A percentile compares a stretch with the other conserved stretches of the same genome.
These are phyloP conservation scores for Microthlaspi erraticum DNA, from an alignment of 345 rosid genomes.

Conservation along the genomic window DNA sequence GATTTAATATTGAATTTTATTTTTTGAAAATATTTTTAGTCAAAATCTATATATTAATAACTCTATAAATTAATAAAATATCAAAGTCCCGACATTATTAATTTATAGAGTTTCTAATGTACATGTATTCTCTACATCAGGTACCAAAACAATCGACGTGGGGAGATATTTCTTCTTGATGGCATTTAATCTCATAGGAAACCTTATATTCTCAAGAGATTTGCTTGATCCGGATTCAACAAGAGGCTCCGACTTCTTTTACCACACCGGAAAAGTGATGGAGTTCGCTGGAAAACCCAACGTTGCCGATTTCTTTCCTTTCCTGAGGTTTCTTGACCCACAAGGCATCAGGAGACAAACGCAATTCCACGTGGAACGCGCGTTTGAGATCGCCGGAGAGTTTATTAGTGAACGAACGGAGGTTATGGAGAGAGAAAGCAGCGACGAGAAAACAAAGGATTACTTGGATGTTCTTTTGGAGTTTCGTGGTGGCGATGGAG, in stretches of 20 bases:
- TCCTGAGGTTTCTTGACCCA: conserved; percentile 69
- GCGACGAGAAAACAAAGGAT: conserved; percentile 55
- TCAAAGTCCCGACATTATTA: too few species aligned
- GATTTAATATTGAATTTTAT: too few species aligned
- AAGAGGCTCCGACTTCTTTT: conserved; percentile 61
- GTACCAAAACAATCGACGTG: conserved; percentile 53
- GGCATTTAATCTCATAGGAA: conserved; percentile 76
- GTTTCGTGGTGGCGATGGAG: conserved; percentile 63
- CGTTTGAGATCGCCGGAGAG: conserved; percentile 63
- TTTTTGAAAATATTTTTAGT: too few species aligned
- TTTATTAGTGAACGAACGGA: conserved; percentile 66
- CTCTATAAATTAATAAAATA: too few species aligned
- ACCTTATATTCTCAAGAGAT: conserved; percentile 71
- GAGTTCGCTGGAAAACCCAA: conserved; percentile 82
- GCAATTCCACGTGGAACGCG: conserved; percentile 62
- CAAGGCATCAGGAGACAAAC: conserved; percentile 72
- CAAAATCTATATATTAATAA: too few species aligned
- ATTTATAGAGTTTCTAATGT: too few species aligned
- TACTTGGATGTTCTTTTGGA: conserved; percentile 79
- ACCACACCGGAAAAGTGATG: conserved; percentile 78
- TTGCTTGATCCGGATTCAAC: conserved; percentile 63
- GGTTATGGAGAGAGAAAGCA: conserved; percentile 6
- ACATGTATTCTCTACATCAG: too few species aligned
- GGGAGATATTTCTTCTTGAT: conserved; percentile 71
- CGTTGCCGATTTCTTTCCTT: conserved; percentile 73